A percentile compares a stretch with the other conserved stretches of the same genome.
Evolutionary conservation across 2,329 filamentous ascomycete species (phyloP).

Genomic region (Colletotrichum gigasporum): DNA sequence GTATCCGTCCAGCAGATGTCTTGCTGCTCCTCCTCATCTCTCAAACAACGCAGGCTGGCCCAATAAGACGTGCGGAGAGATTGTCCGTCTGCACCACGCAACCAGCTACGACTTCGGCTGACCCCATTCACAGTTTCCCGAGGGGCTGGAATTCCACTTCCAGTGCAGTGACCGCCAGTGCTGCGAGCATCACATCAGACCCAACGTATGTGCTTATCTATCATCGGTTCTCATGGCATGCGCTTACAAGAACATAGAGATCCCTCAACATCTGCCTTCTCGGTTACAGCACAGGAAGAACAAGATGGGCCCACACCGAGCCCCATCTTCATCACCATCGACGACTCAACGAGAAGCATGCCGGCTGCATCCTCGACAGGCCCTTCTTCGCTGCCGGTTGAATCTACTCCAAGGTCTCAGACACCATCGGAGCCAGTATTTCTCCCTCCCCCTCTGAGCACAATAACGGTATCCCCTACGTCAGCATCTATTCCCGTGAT

Average conservation of each 20-base stretch:
- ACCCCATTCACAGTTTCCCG: neutral
- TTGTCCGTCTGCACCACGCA: neutral
- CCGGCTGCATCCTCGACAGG: neutral
- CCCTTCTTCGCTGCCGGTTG: neutral
- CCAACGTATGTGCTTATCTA: neutral
- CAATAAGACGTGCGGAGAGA: constrained; percentile 29
- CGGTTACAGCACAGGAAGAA: constrained; percentile 2
- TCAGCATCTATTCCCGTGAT: neutral
- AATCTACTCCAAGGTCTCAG: neutral
- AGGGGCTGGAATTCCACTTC: constrained; percentile 22
- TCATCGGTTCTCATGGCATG: neutral
- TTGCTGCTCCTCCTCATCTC: constrained; percentile 28
- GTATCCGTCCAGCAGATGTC: constrained; percentile 17
- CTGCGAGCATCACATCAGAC: neutral
- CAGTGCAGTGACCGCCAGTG: neutral
- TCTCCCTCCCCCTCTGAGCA: constrained; percentile 2
- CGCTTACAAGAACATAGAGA: constrained; percentile 8
- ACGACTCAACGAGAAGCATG: neutral
- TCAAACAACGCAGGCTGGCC: constrained; percentile 33
- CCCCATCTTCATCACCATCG: constrained; percentile 31
- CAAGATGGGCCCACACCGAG: constrained; percentile 28
- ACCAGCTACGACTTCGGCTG: neutral
- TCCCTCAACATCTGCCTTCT: neutral
- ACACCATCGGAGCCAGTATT: neutral
- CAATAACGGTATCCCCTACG: neutral